Conservation (phyloP, 805 yeast species). For the Ogataea methylovora region DNA sequence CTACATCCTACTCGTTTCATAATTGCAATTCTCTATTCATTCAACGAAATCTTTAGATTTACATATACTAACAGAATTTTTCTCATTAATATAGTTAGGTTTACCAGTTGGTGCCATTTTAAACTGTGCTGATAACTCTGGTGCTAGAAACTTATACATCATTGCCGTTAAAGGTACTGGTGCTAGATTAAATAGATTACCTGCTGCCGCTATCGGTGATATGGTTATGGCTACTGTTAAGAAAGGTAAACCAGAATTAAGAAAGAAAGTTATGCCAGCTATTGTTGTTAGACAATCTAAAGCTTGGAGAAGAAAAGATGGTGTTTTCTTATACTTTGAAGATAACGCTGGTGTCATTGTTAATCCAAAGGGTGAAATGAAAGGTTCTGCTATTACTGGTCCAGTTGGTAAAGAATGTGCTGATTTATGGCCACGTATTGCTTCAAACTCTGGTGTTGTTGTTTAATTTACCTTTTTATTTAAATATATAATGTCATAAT, state of each 20-base stretch:
- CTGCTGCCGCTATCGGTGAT: slow-evolving; percentile 99
- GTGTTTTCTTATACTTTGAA: slow-evolving; percentile 98
- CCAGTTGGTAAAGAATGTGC: slow-evolving; percentile 99
- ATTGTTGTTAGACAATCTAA: slow-evolving; percentile 98
- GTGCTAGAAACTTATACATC: slow-evolving; percentile 99
- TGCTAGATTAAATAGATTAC: slow-evolving; percentile 99
- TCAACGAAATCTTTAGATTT: too few relatives aligned
- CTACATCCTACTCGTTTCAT: too few relatives aligned
- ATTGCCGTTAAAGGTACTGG: slow-evolving; percentile 98
- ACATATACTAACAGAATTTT: slow-evolving; percentile 8
- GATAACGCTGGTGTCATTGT: slow-evolving; percentile 99
- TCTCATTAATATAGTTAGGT: slow-evolving; percentile 69
- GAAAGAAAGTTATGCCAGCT: slow-evolving; percentile 99
- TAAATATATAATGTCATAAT: slow-evolving; percentile 21
- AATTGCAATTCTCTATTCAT: too few relatives aligned
- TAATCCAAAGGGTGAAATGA: slow-evolving; percentile 99
- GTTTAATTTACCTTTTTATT: slow-evolving; percentile 50
- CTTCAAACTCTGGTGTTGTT: slow-evolving; percentile 99
- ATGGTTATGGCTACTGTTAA: slow-evolving; percentile 99
- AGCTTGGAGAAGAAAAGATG: slow-evolving; percentile 99
- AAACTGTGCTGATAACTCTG: slow-evolving; percentile 99
- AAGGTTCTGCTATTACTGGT: slow-evolving; percentile 99
- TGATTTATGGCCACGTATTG: slow-evolving; percentile 99
- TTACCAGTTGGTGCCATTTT: slow-evolving; percentile 99
- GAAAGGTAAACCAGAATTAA: slow-evolving; percentile 99